Conservation (phyloP, 2,329 filamentous ascomycete species). For the Fusarium papillatum region DNA sequence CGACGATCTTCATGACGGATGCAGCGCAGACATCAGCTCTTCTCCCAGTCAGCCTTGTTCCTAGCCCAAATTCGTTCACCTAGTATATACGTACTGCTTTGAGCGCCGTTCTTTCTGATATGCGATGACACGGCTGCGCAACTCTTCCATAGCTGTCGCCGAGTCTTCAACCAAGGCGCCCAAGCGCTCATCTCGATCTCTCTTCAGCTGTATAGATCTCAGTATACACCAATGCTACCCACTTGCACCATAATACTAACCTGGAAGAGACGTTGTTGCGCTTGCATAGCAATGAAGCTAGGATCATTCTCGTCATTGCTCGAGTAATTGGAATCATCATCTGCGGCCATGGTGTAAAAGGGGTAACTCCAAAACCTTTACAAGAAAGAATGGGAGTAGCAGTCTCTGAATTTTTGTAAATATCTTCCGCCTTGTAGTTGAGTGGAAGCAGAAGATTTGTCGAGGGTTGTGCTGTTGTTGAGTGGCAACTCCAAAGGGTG, state of each 20-base stretch:
- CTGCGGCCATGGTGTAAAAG: conserved; percentile 21
- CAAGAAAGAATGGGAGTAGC: not conserved
- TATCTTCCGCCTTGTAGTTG: not conserved
- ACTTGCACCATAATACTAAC: conserved; percentile 16
- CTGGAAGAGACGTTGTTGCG: conserved; percentile 45
- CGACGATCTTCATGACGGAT: conserved; percentile 34
- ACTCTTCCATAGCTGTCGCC: conserved; percentile 37
- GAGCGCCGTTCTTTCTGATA: conserved; percentile 41
- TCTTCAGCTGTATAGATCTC: conserved; percentile 45
- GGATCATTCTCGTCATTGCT: conserved; percentile 40
- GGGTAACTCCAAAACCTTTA: not conserved
- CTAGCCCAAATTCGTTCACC: not conserved
- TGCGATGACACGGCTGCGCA: conserved; percentile 38
- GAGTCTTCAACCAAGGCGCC: conserved; percentile 41
- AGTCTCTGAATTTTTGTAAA: not conserved
- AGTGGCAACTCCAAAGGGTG: not conserved
- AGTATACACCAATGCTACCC: not conserved
- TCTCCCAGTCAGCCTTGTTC: not conserved
- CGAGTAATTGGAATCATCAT: conserved; percentile 29
- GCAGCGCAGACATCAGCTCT: conserved; percentile 35
- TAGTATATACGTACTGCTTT: conserved; percentile 34
- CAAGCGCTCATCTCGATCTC: conserved; percentile 44
- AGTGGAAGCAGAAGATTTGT: not conserved
- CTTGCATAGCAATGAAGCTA: conserved; percentile 37
- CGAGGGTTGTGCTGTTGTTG: not conserved